Conservation (phyloP, 208 protist genomes). For the Trypanosomatidae sp. region DNA sequence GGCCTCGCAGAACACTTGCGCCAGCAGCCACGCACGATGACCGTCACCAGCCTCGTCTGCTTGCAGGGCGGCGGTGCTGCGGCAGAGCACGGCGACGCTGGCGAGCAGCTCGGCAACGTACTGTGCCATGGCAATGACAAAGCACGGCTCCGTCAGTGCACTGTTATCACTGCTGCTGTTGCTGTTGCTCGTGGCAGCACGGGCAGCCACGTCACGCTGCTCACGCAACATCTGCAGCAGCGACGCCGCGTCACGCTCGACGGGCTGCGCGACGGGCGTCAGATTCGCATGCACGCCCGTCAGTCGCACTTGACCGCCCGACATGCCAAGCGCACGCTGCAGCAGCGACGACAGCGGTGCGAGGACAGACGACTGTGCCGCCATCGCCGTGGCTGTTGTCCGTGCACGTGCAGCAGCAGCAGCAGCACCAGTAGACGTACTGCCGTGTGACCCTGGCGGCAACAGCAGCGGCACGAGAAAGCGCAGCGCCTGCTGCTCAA, state of each 20-base stretch:
- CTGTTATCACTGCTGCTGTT: neutral
- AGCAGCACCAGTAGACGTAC: neutral
- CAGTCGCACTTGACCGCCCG: constrained; percentile 22
- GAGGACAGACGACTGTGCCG: too few species aligned
- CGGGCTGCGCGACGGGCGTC: constrained; percentile 10
- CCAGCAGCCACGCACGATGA: constrained; percentile 58
- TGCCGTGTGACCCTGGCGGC: neutral
- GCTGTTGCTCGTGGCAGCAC: neutral
- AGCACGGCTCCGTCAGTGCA: constrained; percentile 18
- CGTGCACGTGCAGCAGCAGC: too few species aligned
- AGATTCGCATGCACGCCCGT: constrained; percentile 54
- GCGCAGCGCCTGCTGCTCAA: constrained; percentile 22
- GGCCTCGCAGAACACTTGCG: constrained; percentile 42
- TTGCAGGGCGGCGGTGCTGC: constrained; percentile 42
- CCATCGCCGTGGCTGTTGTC: too few species aligned
- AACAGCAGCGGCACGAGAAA: constrained; percentile 28
- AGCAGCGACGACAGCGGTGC: too few species aligned
- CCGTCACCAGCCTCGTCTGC: constrained; percentile 27
- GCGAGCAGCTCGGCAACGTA: constrained; percentile 57
- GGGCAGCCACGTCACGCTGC: constrained; percentile 6
- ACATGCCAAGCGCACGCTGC: too few species aligned
- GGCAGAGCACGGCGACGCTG: constrained; percentile 57
- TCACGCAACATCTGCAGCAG: constrained; percentile 19
- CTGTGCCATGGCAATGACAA: constrained; percentile 24
- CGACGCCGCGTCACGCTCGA: constrained; percentile 36